A percentile compares a stretch with the other conserved stretches of the same genome.
Conservation (phyloP, 2,329 filamentous ascomycete species). For the Trichoderma semiorbis region DNA sequence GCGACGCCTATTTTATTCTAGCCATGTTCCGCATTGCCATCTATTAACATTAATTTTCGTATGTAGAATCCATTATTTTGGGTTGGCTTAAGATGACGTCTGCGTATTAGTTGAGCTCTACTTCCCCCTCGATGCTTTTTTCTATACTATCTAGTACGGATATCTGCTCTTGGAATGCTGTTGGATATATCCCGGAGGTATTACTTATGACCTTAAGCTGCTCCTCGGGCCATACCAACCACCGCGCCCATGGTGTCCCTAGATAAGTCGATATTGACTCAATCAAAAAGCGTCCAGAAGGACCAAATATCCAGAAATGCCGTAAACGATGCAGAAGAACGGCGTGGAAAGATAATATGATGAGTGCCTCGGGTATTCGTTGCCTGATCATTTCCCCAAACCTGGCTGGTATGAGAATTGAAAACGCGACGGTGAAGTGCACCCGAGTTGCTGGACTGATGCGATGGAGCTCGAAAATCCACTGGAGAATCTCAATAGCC, state of each 20-base stretch:
- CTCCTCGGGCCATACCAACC: background rate
- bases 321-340: slow-evolving; percentile 37
- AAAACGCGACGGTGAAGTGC: slow-evolving; percentile 21
- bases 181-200: background rate
- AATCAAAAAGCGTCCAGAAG: slow-evolving; percentile 10
- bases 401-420: slow-evolving; percentile 22
- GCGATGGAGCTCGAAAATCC: slow-evolving; percentile 18
- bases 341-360: slow-evolving; percentile 41
- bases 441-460: background rate
- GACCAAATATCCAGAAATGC: slow-evolving; percentile 34
- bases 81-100: background rate
- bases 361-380: slow-evolving; percentile 38
- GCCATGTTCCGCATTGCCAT: background rate
- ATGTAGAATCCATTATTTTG: background rate
- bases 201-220: background rate
- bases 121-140: background rate
- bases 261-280: slow-evolving; percentile 2
- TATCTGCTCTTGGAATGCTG: background rate
- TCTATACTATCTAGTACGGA: background rate
- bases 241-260: background rate
- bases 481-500: slow-evolving; percentile 19
- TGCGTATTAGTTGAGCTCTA: background rate
- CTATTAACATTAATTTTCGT: background rate
- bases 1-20: background rate
- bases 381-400: slow-evolving; percentile 36